These are phyloP conservation scores for Tolypocladium endophyticum DNA, from an alignment of 2,329 filamentous ascomycete genomes.

Conservation along the genomic window DNA sequence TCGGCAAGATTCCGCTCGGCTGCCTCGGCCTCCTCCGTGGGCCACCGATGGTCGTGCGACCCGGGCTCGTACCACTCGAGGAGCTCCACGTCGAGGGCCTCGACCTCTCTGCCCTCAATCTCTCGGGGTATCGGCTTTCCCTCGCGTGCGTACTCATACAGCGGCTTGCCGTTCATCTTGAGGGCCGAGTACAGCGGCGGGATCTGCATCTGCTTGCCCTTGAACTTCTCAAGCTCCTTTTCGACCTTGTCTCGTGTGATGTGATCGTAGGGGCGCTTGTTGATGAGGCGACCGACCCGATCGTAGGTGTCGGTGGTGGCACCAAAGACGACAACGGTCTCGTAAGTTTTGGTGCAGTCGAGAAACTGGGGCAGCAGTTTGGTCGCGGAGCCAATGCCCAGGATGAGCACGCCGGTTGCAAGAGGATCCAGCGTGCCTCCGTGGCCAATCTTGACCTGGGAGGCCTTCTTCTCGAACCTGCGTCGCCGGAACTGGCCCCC, in stretches of 20 bases:
- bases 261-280: conserved; percentile 64
- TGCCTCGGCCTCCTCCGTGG: conserved; percentile 63
- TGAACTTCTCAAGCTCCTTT: conserved; percentile 62
- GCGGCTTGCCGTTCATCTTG: conserved; percentile 83
- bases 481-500: conserved; percentile 50
- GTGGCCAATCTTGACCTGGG: conserved; percentile 87
- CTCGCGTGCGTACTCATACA: conserved; percentile 92
- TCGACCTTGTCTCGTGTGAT: conserved; percentile 73
- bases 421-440: conserved; percentile 91
- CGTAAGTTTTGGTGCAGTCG: conserved; percentile 85
- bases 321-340: conserved; percentile 81
- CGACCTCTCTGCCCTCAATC: conserved; percentile 70
- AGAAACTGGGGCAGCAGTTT: conserved; percentile 73
- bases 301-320: conserved; percentile 92
- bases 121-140: conserved; percentile 78
- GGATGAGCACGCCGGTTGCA: conserved; percentile 83
- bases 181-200: conserved; percentile 90
- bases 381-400: conserved; percentile 79
- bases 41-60: conserved; percentile 69
- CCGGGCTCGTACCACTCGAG: conserved; percentile 79
- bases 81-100: conserved; percentile 67
- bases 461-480: conserved; percentile 41
- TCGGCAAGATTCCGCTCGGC: conserved; percentile 69
- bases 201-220: conserved; percentile 77
- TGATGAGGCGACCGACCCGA: conserved; percentile 70